Base-by-base conservation (phyloP, 2,329 filamentous ascomycete species). In the Colletotrichum brevisporum region DNA sequence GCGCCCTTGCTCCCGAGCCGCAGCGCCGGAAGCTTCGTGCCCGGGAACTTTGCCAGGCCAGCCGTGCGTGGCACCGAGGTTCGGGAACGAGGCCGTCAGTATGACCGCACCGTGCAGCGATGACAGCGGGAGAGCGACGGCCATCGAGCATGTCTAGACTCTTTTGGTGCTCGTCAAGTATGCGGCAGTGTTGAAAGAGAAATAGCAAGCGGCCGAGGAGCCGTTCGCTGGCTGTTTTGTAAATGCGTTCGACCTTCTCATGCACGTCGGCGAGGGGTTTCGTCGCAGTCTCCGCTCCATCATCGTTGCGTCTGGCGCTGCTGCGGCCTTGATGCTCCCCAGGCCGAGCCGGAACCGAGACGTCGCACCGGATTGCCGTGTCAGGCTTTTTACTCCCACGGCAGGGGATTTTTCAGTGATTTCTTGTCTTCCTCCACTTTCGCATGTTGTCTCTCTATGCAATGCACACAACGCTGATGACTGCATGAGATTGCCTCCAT, bases 91-190 rank as follows among this genome's bases (percentile, higher is more conserved):
- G 31, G 50, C 54, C 39, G 60, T 58, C 31, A 54, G 54, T 45
- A 65, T 69, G 66, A 66, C 66, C 54, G 66, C 55, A 66, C 24
- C 61, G 55, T 66, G 66, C 66, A 69, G 66, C 55, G 61, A 54
- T 60, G 55, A 60, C 66, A 60, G 61, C 61, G 66, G 55, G 54
- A 69, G 61, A 69, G 61, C 50, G 53, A 56, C 65, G 39, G 57
- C 57, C 15, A 10, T 16, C 57, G 31, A 51, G 21, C 15, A 12
- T 41, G 18, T 60, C 57, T 60, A 43, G 47, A 12, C 36, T 47
- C 0, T 4, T 53, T 27, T 27, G 48, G 48, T 13, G 56, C 26
- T 21, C 13, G 24, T 36, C 50, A 54, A 31, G 24, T 27, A 51
- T 41, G 51, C 27, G 41, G 12, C 36, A 16, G 47, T 12, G 13